Evolutionary conservation across 202 grass and related monocot genomes (phyloP), one percentile per base, ranked within the genome.

Genomic region (Carex sylvatica): DNA sequence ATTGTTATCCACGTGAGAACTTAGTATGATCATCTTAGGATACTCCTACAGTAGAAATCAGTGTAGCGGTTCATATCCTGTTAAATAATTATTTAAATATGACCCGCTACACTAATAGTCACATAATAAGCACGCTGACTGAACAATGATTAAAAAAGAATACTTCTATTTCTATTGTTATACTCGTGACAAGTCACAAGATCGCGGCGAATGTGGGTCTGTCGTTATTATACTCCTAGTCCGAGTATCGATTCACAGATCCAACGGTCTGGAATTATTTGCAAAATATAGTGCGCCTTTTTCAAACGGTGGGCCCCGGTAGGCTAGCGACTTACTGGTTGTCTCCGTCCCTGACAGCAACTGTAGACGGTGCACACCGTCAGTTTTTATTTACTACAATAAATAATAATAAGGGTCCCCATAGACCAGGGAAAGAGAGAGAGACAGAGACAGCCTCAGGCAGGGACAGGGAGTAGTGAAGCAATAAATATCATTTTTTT

Each of bases 301-400:
- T 26, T 5, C 7, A 56, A 78, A 58, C 15, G 19, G 24, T 60
- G 52, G 71, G 24, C 9, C 23, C 71, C 5, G 59, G 77, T 24
- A 80, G 61, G 79, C 26, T 24, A 81, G 79, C 56, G 60, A 65
- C 38, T 9, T 13, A 81, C 38, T 55, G 80, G 62, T 12, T 19
- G 62, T 69, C 80, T 68, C 62, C 80, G 28, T 82, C 80, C 1
- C 19, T 24, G 44, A 82, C 4, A 56, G 64, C 61, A 66, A 82
- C 80, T 82, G 62, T 63, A 68, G 61, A 82, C 44, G 62, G 26
- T 67, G 1, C 18, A n/a, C 22, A 67, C 80, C 80, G 61, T 82
- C 26, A 13, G 1, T 56, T 82, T 31, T 28, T 69, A 80, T 51
- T 80, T 49, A 69, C 69, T 82, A 53, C 49, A 10, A 31, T 7